Conservation (phyloP, 2,329 filamentous ascomycete species). For the Aspergillus flavus region DNA sequence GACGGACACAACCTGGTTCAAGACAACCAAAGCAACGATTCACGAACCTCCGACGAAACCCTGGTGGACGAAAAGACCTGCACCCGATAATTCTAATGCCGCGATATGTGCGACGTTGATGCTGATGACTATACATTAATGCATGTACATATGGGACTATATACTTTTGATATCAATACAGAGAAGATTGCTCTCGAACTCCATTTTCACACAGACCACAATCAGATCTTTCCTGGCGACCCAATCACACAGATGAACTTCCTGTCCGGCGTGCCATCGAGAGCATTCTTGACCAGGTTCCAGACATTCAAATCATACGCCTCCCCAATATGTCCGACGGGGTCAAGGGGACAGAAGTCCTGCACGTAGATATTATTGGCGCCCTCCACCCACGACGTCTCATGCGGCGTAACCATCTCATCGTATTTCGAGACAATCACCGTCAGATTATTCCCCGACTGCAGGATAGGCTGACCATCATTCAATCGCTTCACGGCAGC, state of each 20-base stretch:
- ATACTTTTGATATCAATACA: neutral
- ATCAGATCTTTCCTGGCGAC: conserved; percentile 28
- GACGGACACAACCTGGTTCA: conserved; percentile 26
- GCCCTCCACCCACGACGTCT: conserved; percentile 34
- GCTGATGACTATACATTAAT: conserved; percentile 9
- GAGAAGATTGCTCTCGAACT: neutral
- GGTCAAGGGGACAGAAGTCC: conserved; percentile 34
- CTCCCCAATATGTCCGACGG: conserved; percentile 42
- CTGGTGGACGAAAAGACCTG: conserved; percentile 9
- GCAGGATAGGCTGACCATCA: conserved; percentile 37
- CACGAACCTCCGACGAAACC: conserved; percentile 1
- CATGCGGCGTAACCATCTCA: conserved; percentile 39
- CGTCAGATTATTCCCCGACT: conserved; percentile 36
- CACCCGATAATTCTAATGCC: neutral
- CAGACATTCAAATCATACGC: conserved; percentile 44
- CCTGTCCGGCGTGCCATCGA: conserved; percentile 31
- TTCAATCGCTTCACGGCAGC: conserved; percentile 34
- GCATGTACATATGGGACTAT: neutral
- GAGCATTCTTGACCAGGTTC: conserved; percentile 41
- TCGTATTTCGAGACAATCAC: conserved; percentile 37
- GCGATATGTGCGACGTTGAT: neutral
- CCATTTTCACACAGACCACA: neutral
- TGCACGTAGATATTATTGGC: conserved; percentile 38
- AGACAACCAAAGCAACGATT: conserved; percentile 1
- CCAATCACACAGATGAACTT: conserved; percentile 33